Conservation (phyloP, 108 stramenopile species). For the Cyclostephanos tholiformis region DNA sequence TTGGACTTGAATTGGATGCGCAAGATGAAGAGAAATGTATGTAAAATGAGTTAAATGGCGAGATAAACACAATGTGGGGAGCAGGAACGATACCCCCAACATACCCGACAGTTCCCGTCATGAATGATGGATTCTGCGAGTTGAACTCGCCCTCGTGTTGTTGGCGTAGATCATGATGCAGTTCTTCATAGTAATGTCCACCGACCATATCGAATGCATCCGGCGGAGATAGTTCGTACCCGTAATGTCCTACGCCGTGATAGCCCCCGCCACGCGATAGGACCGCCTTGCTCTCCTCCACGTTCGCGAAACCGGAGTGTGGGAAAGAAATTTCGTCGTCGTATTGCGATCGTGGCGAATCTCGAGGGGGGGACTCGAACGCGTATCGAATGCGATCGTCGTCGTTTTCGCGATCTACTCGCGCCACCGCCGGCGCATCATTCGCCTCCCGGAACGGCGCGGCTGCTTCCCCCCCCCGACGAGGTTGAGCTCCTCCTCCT, state of each 20-base stretch:
- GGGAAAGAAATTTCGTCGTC: not conserved
- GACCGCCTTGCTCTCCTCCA: conserved; percentile 28
- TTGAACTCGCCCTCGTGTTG: conserved; percentile 34
- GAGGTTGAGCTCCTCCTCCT: conserved; percentile 1
- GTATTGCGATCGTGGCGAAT: not conserved
- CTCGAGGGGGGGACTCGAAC: not conserved
- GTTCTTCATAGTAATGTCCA: conserved; percentile 65
- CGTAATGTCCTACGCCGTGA: conserved; percentile 24
- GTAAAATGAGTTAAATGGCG: not conserved
- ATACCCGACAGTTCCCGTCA: conserved; percentile 17
- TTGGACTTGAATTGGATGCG: not conserved
- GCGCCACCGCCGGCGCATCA: not conserved
- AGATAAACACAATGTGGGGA: conserved; percentile 1
- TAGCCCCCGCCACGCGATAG: conserved; percentile 39
- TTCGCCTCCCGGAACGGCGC: conserved; percentile 14
- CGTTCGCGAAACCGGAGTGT: conserved; percentile 1
- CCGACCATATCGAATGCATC: conserved; percentile 60
- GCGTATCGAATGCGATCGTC: not conserved
- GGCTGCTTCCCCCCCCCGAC: not conserved
- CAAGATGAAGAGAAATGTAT: not conserved
- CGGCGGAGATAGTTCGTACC: conserved; percentile 26
- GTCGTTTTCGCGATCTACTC: not conserved
- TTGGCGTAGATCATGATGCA: conserved; percentile 65
- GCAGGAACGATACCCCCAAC: not conserved
- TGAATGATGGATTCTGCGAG: not conserved